These are phyloP conservation scores for Hericium erinaceus DNA, from an alignment of 768 basidiomycete species.

Conservation along the genomic window DNA sequence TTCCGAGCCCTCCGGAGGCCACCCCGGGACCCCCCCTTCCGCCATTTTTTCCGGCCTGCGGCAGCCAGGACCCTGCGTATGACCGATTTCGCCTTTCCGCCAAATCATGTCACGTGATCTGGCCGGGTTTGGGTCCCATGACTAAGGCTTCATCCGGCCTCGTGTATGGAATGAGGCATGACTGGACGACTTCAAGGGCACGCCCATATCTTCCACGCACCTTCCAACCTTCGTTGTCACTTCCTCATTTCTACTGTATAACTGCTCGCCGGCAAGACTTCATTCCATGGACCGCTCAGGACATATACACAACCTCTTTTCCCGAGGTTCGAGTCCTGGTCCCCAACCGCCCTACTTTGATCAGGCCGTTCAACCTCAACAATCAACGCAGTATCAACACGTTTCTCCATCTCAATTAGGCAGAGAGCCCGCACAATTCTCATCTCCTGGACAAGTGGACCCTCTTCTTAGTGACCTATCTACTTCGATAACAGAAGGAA, in stretches of 20 bases:
- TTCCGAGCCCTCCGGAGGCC: too few relatives aligned
- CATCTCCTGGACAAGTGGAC: slow-evolving; percentile 55
- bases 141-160: neutral
- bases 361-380: slow-evolving; percentile 10
- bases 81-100: too few relatives aligned
- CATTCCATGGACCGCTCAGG: slow-evolving; percentile 12
- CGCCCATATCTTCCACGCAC: neutral
- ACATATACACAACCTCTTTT: slow-evolving; percentile 14
- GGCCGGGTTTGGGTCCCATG: too few relatives aligned
- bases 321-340: slow-evolving; percentile 11
- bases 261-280: slow-evolving; percentile 2
- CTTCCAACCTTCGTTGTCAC: neutral
- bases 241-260: neutral
- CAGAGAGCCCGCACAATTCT: slow-evolving; percentile 31
- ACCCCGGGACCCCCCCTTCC: too few relatives aligned
- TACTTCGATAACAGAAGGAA: slow-evolving; percentile 29
- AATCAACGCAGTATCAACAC: slow-evolving; percentile 20
- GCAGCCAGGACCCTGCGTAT: too few relatives aligned
- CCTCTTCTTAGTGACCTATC: slow-evolving; percentile 54
- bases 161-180: slow-evolving; percentile 14
- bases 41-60: too few relatives aligned
- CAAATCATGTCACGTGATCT: too few relatives aligned
- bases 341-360: slow-evolving; percentile 10
- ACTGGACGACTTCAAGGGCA: neutral
- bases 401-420: slow-evolving; percentile 22